Percentiles rank a stretch among this genome's conserved stretches.
These are phyloP conservation scores for Houttuynia cordata DNA, from an alignment of 164 flowering plant species.

Conservation along the genomic window DNA sequence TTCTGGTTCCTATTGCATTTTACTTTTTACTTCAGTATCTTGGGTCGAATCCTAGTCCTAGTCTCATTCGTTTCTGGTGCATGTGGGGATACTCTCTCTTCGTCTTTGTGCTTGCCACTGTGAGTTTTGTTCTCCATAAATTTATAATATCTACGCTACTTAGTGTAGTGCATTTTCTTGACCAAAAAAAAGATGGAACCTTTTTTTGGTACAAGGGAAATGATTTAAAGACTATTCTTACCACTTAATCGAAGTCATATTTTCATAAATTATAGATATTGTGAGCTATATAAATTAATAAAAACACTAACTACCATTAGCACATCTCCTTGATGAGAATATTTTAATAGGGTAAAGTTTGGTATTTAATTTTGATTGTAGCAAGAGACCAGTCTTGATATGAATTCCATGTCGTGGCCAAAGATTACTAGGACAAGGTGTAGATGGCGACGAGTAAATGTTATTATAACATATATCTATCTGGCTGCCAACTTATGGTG, in stretches of 20 bases:
- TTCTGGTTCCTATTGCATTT: slow-evolving; percentile 73
- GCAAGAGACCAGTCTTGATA: no score
- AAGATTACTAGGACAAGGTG: no score
- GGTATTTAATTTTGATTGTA: no score
- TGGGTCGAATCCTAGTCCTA: slow-evolving; percentile 57
- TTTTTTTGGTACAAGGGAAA: neutral
- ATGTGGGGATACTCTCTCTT: slow-evolving; percentile 99
- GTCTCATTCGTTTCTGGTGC: slow-evolving; percentile 85
- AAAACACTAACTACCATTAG: neutral
- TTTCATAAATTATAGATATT: neutral
- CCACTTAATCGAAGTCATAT: neutral
- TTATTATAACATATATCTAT: no score
- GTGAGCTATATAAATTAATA: neutral
- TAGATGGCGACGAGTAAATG: no score
- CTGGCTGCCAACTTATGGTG: no score
- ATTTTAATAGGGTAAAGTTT: no score
- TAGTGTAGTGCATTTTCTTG: neutral
- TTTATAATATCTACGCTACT: neutral
- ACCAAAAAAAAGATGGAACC: neutral
- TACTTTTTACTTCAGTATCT: slow-evolving; percentile 81
- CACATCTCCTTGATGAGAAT: neutral
- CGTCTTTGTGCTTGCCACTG: slow-evolving; percentile 53
- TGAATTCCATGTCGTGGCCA: no score
- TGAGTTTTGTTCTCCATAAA: slow-evolving; percentile 31
- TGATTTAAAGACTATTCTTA: neutral